A percentile compares a stretch with the other conserved stretches of the same genome.
Conservation (phyloP, 306 rosid genomes). For the Vachellia collinsii region DNA sequence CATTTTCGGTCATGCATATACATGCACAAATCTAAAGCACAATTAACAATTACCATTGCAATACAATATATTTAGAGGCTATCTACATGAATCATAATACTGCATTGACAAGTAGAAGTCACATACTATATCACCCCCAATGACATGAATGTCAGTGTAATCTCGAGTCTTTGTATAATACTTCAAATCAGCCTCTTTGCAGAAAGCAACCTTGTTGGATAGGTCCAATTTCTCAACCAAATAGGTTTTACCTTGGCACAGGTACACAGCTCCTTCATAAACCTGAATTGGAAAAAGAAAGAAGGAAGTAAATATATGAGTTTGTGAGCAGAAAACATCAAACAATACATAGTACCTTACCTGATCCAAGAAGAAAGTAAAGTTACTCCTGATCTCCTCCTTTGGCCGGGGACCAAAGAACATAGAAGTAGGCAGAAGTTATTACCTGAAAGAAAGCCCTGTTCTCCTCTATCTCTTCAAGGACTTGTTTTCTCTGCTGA, state of each 20-base stretch:
- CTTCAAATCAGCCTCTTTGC: conserved; percentile 79
- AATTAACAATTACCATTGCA: background rate
- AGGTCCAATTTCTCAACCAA: conserved; percentile 73
- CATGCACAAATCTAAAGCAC: conserved; percentile 31
- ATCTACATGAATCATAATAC: conserved; percentile 20
- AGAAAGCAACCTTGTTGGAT: conserved; percentile 62
- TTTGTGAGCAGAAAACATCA: conserved; percentile 4
- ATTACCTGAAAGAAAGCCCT: conserved; percentile 90
- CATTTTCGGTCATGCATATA: background rate
- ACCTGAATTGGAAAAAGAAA: conserved; percentile 53
- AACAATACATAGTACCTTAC: conserved; percentile 12
- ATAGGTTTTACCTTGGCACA: conserved; percentile 89
- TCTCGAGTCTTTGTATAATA: conserved; percentile 86
- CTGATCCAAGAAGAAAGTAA: conserved; percentile 10
- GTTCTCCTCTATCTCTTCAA: conserved; percentile 99
- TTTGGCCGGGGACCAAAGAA: background rate
- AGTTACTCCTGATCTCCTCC: background rate
- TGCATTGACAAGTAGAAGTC: conserved; percentile 32
- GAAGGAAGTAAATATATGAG: conserved; percentile 21
- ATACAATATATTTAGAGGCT: conserved; percentile 31
- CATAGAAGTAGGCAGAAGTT: conserved; percentile 18
- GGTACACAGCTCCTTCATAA: conserved; percentile 91
- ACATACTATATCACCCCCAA: conserved; percentile 79
- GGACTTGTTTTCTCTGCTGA: conserved; percentile 55
- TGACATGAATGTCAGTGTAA: conserved; percentile 79